Conservation (phyloP, 306 rosid species). For the Psophocarpus tetragonolobus region DNA sequence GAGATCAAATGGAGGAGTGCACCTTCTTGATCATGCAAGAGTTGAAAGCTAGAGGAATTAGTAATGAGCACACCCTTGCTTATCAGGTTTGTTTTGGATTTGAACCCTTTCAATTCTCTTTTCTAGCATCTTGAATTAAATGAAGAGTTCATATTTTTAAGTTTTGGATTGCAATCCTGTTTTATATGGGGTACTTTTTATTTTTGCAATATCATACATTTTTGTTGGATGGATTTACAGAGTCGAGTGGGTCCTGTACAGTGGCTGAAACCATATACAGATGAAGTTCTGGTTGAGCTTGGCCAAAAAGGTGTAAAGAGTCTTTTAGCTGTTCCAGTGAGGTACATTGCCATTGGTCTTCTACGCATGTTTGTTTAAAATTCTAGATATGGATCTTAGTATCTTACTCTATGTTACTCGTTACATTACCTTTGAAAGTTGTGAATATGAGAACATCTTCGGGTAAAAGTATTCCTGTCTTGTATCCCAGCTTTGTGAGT, state of each 20-base stretch:
- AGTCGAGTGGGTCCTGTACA: slow-evolving; percentile 99
- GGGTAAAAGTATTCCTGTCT: not conserved
- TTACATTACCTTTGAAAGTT: not conserved
- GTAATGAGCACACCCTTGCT: slow-evolving; percentile 89
- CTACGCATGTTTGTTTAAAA: not conserved
- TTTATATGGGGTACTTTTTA: slow-evolving; percentile 12
- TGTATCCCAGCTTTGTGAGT: slow-evolving; percentile 80
- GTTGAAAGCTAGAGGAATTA: slow-evolving; percentile 83
- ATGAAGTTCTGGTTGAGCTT: slow-evolving; percentile 93
- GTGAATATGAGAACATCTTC: not conserved
- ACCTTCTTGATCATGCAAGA: slow-evolving; percentile 91
- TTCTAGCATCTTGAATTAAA: slow-evolving; percentile 4
- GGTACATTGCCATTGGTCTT: slow-evolving; percentile 48
- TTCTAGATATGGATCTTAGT: not conserved
- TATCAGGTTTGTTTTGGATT: slow-evolving; percentile 69
- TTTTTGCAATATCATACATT: slow-evolving; percentile 1
- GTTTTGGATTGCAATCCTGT: not conserved
- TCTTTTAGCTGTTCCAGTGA: slow-evolving; percentile 97
- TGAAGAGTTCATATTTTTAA: slow-evolving; percentile 7
- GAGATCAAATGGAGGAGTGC: slow-evolving; percentile 97
- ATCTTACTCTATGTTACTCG: not conserved
- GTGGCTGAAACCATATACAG: slow-evolving; percentile 98
- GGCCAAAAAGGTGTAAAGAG: slow-evolving; percentile 92
- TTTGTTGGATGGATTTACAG: slow-evolving; percentile 51
- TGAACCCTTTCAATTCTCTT: slow-evolving; percentile 19